Evolutionary conservation across 1,284 basidiomycete species (phyloP), one percentile per base, ranked within the genome.

Genomic region (Leucoagaricus sp.): DNA sequence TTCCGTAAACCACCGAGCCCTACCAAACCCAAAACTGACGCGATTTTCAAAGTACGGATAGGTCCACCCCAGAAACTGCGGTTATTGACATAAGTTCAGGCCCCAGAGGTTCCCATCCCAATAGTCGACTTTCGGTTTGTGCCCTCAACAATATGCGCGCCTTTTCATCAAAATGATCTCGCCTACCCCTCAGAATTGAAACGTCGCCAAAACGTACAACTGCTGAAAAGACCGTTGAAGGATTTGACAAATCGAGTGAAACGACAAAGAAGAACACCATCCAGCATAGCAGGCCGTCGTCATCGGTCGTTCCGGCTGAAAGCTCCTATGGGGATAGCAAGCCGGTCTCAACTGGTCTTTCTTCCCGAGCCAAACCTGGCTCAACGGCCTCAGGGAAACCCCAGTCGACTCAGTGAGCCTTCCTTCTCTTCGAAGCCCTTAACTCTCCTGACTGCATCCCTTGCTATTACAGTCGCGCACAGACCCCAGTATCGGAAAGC

Each of bases 351-450:
- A 38, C 52, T 9, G 31, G 36, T 23, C 40, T 31, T 8, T 45
- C 52, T 29, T 33, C 53, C 4, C 29, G 40, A 34, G 53, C 15
- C 49, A 73, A 71, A 55, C 67, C 71, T 0, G 53, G 64, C 45
- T 72, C 70, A 9, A 63, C 58, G 53, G 61, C 60, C 62, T 68
- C 57, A 29, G 65, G 8, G 10, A 21, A 48, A 23, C 38, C 50
- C 60, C 49, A 44, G 23, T 31, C 19, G 15, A 53, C 49, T 29
- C 36, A 38, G 17, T 17, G 38, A 29, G 42, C 23, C 28, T 21
- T 26, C 41, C 33, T 31, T n/a, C 0, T 45, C 5, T 23, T 28
- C 45, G 13, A 33, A 28, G 19, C 15, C 34, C 28, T 44, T 56
- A 21, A 46, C 25, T 38, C 34, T 33, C 46, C 40, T 15, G 7